Base-by-base conservation (phyloP, 192 early-diverging fungal species). In the Entomortierella parvispora region DNA sequence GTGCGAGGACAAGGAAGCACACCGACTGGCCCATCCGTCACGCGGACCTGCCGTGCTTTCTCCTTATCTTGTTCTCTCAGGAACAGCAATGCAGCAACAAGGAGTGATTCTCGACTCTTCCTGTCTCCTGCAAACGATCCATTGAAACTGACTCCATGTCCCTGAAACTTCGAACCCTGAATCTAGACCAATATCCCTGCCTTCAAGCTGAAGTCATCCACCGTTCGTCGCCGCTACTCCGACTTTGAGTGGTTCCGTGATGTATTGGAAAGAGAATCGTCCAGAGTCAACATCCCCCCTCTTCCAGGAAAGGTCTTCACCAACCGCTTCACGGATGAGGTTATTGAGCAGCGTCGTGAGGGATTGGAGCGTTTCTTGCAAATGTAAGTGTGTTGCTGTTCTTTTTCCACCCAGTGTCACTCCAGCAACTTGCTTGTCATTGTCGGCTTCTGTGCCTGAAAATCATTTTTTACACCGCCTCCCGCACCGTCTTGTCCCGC, bases 171-270 rank as follows among this genome's bases (percentile, higher is more conserved):
- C 37, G 37, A 9, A 9, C 12, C 12, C 37, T 40, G 37, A 40
- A 40, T 40, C 12, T 79, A 93, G 90, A 98, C 96, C 32, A 99
- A 98, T 79, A 95, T 99, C 51, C 97, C 97, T 7, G 91, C 92
- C 6, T 99, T 97, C 89, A 98, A 98, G 79, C 61, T 94, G 48
- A 92, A 90, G 51, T 63, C 84, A 43, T 96, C 94, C 3, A 71
- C 81, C 32, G 96, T 98, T 37, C 90, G 96, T 26, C 85, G 97
- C 69, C 87, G 97, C 29, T 99, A 97, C 83, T 93, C 91, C 75
- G 97, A 99, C 65, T 99, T 99, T 82, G 97, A 98, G 83, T 99
- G 97, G 97, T 95, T 97, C 83, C 84, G 93, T 48, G 95, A 99
- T 80, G 91, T 91, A 57, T 83, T 99, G 55, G 95, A 97, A 80